Conservation (phyloP, 228 moss, liverwort and hornwort genomes). For the Sphagnum magellanicum region DNA sequence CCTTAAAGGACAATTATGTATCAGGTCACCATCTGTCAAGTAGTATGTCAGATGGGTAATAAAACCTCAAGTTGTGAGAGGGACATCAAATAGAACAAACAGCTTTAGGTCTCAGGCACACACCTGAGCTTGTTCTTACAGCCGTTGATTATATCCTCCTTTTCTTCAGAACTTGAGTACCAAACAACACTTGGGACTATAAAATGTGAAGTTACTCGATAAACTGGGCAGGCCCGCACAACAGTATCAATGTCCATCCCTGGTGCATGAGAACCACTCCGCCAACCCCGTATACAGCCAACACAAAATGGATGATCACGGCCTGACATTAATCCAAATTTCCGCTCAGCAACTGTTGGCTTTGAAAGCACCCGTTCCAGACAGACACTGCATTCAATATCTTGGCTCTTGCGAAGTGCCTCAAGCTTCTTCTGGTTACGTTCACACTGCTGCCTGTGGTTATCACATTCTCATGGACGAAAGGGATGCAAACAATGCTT, state of each 20-base stretch:
- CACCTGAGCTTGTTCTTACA: constrained; percentile 89
- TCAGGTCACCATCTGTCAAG: no score
- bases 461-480: constrained; percentile 63
- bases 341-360: constrained; percentile 69
- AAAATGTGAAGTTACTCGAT: constrained; percentile 75
- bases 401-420: constrained; percentile 76
- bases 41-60: no score
- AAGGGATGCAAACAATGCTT: constrained; percentile 83
- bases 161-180: constrained; percentile 74
- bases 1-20: no score
- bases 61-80: no score
- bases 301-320: constrained; percentile 96
- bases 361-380: constrained; percentile 79
- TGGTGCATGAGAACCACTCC: constrained; percentile 76
- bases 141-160: constrained; percentile 71
- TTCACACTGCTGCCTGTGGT: constrained; percentile 68
- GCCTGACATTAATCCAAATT: constrained; percentile 94
- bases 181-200: constrained; percentile 90
- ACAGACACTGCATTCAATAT: constrained; percentile 88
- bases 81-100: no score
- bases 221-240: constrained; percentile 87
- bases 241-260: constrained; percentile 86
- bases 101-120: neutral
- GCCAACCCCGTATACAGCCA: constrained; percentile 89
- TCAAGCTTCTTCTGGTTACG: constrained; percentile 83